These are phyloP conservation scores for Chrysosporium queenslandicum DNA, from an alignment of 2,329 filamentous ascomycete species.

Conservation along the genomic window DNA sequence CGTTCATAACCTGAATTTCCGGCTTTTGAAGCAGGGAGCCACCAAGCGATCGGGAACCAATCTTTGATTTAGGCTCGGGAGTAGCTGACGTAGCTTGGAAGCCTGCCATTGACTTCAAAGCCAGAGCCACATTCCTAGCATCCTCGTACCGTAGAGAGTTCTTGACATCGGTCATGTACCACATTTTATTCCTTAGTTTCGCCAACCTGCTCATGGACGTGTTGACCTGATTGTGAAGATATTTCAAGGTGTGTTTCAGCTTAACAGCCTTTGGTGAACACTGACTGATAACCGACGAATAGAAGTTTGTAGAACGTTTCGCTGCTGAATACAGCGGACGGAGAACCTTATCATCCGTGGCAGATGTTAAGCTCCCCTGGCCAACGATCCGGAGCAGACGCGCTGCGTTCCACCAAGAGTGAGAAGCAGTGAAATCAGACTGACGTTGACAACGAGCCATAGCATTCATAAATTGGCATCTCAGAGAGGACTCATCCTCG, in stretches of 20 bases:
- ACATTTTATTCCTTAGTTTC: conserved; percentile 88
- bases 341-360: conserved; percentile 59
- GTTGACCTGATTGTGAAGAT: conserved; percentile 63
- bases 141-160: conserved; percentile 83
- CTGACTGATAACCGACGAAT: conserved; percentile 26
- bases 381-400: conserved; percentile 56
- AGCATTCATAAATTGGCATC: conserved; percentile 50
- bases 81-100: conserved; percentile 31
- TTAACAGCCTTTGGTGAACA: conserved; percentile 52
- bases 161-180: conserved; percentile 90
- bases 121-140: conserved; percentile 72
- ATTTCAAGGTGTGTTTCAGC: conserved; percentile 71
- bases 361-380: conserved; percentile 44
- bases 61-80: conserved; percentile 30
- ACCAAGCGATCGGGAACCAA: conserved; percentile 39
- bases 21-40: conserved; percentile 62
- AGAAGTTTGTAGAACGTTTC: conserved; percentile 26
- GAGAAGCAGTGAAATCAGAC: conserved; percentile 72
- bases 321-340: conserved; percentile 60
- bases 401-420: conserved; percentile 75
- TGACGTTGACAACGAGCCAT: conserved; percentile 66
- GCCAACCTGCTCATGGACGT: conserved; percentile 63
- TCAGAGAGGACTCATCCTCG: conserved; percentile 22
- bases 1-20: conserved; percentile 75
- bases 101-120: conserved; percentile 78